These are phyloP conservation scores for Globisporangium radiosum DNA, from an alignment of 352 stramenopile species.

Conservation along the genomic window DNA sequence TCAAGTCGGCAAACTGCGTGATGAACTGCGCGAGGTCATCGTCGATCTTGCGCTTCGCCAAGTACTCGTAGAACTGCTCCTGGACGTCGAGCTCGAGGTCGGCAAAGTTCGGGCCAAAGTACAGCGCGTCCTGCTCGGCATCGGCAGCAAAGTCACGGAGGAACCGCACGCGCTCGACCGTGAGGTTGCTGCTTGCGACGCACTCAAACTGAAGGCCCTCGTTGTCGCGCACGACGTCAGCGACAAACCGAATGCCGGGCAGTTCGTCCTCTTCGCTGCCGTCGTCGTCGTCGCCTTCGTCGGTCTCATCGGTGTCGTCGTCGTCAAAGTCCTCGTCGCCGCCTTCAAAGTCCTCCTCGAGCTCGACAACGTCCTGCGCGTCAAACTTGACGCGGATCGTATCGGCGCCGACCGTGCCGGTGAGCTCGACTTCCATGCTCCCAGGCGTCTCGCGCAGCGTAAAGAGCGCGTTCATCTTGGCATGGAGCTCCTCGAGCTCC, in stretches of 20 bases:
- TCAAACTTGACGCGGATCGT: constrained; percentile 77
- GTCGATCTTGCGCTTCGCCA: constrained; percentile 72
- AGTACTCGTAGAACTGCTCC: constrained; percentile 74
- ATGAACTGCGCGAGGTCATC: constrained; percentile 84
- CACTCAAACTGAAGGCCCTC: constrained; percentile 76
- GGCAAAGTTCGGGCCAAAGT: constrained; percentile 77
- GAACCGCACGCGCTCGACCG: constrained; percentile 71
- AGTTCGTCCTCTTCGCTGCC: constrained; percentile 65
- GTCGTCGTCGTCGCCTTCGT: constrained; percentile 35
- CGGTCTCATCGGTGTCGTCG: constrained; percentile 21
- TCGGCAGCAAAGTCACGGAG: constrained; percentile 47
- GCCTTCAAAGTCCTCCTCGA: constrained; percentile 55
- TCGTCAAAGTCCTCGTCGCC: constrained; percentile 41
- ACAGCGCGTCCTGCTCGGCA: constrained; percentile 53
- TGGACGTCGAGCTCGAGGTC: constrained; percentile 83
- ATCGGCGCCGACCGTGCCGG: constrained; percentile 43
- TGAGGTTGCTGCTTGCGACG: constrained; percentile 74
- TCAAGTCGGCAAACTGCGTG: constrained; percentile 74
- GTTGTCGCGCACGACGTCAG: constrained; percentile 66
- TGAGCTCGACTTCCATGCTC: constrained; percentile 63
- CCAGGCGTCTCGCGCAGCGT: constrained; percentile 46
- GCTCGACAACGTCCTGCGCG: constrained; percentile 62
- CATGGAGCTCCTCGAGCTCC: constrained; percentile 62
- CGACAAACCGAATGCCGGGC: constrained; percentile 71
- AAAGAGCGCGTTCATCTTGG: constrained; percentile 65